Base-by-base conservation (phyloP, 1,284 basidiomycete species). In the Naganishia liquefaciens region DNA sequence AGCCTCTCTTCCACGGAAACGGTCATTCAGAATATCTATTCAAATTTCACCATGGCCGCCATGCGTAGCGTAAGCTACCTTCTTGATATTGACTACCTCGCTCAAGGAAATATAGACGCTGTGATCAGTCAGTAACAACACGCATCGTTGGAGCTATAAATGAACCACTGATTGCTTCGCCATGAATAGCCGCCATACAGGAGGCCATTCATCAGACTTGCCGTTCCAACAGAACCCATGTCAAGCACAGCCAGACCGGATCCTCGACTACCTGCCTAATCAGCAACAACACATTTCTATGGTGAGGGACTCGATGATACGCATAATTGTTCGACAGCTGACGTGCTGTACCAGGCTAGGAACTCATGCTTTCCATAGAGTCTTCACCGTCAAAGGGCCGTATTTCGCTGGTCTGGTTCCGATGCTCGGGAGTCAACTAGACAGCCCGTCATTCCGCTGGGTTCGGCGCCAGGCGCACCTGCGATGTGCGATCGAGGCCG, bases 51-150 rank as follows among this genome's bases (percentile, higher is more conserved):
- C n/a, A 77, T 95, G 27, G 84, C 87, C 1, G 91, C 91, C 0
- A 87, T 94, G 82, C 97, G 93, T 80, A 89, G 93, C 82, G 86
- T 90, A 58, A 84, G 86, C 57, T 97, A 96, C 76, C 81, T 95
- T 13, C n/a, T 33, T 17, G 44, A 64, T 21, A 27, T 67, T 21
- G 54, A 55, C 25, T 60, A 60, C 42, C 13, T 60, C 13, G 57
- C 57, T n/a, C 57, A 60, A 40, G 57, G 57, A 15, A 60, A 50
- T 21, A 30, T 39, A 37, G 25, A 40, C n/a, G 39, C 37, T 33
- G 33, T 60, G 0, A 49, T 50, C 11, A 25, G 57, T 60, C 39
- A 13, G 57, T n/a, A 5, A 25, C n/a, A 28, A 2, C 5, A 39
- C 19, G 10, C 21, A 21, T 33, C 9, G 2, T 9, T 13, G 49